Percentiles rank a stretch among this genome's conserved stretches.
phyloP scores from a whole-genome alignment of 2,329 filamentous ascomycete species.

The Metarhizium album region DNA sequence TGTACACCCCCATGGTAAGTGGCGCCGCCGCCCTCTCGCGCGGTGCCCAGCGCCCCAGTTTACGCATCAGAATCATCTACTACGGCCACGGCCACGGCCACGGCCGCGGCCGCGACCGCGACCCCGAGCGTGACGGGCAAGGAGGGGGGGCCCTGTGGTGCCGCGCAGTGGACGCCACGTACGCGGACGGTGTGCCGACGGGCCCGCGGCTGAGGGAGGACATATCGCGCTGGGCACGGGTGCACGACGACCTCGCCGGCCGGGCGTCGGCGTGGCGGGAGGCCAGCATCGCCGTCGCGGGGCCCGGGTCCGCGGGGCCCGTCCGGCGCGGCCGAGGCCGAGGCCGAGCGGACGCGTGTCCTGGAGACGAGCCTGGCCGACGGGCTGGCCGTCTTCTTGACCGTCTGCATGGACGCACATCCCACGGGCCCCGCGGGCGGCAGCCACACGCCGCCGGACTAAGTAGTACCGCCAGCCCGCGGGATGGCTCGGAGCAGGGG shows the following conservation, averaged over 20 bases:
- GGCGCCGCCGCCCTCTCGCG: not conserved
- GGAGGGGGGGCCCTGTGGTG: too few species aligned
- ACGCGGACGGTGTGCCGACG: not conserved
- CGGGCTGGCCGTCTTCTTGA: constrained; percentile 13
- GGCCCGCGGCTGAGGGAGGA: not conserved
- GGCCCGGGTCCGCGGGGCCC: not conserved
- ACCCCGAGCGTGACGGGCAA: too few species aligned
- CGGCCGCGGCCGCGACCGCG: too few species aligned
- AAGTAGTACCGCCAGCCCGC: too few species aligned
- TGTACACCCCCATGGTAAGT: not conserved
- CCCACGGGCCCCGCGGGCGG: too few species aligned
- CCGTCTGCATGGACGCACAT: constrained; percentile 12
- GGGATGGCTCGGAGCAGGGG: too few species aligned
- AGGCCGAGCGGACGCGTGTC: constrained; percentile 15
- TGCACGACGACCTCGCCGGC: too few species aligned
- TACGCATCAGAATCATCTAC: constrained; percentile 5
- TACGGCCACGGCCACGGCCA: constrained; percentile 2
- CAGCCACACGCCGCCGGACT: too few species aligned
- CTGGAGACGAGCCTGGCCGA: constrained; percentile 9
- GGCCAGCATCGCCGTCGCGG: not conserved
- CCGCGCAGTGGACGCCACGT: constrained; percentile 1
- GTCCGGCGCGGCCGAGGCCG: constrained; percentile 10
- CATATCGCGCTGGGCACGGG: not conserved
- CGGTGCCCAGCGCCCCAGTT: not conserved
- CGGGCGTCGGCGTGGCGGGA: not conserved